Conservation (phyloP, 495 filamentous ascomycete species). For the Massariosphaeria phaeospora region DNA sequence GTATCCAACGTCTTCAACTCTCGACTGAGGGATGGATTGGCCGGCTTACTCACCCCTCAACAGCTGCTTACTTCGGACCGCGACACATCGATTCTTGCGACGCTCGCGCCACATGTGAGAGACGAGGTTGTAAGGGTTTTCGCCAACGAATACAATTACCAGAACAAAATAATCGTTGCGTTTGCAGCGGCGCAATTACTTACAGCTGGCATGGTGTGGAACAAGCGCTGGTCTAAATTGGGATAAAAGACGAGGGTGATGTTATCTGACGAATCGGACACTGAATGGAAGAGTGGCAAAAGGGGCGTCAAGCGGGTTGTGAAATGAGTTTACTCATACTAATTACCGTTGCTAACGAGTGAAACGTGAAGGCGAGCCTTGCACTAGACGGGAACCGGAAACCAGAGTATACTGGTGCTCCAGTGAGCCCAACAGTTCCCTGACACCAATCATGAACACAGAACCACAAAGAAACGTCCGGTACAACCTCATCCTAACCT, state of each 20-base stretch:
- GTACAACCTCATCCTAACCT: no score
- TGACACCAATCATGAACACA: no score
- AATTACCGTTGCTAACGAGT: no score
- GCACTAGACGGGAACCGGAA: no score
- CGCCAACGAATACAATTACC: constrained; percentile 21
- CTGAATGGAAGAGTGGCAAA: not conserved
- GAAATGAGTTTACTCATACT: no score
- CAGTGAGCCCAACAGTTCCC: no score
- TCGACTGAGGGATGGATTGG: not conserved
- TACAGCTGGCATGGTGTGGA: constrained; percentile 5
- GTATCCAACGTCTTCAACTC: constrained; percentile 5
- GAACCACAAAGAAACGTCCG: no score
- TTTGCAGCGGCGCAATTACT: constrained; percentile 20
- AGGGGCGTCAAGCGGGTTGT: no score
- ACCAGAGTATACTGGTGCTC: no score
- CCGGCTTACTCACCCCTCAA: not conserved
- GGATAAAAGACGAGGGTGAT: not conserved
- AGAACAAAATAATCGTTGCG: constrained; percentile 3
- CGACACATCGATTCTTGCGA: not conserved
- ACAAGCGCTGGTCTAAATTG: constrained; percentile 9
- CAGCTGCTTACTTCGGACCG: not conserved
- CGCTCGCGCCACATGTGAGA: not conserved
- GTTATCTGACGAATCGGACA: not conserved
- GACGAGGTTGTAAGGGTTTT: constrained; percentile 2
- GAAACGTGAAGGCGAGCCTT: no score